Evolutionary conservation across 73 alveolate species (phyloP), one percentile per base, ranked within the genome.

Genomic region (Paramecium bursaria): DNA sequence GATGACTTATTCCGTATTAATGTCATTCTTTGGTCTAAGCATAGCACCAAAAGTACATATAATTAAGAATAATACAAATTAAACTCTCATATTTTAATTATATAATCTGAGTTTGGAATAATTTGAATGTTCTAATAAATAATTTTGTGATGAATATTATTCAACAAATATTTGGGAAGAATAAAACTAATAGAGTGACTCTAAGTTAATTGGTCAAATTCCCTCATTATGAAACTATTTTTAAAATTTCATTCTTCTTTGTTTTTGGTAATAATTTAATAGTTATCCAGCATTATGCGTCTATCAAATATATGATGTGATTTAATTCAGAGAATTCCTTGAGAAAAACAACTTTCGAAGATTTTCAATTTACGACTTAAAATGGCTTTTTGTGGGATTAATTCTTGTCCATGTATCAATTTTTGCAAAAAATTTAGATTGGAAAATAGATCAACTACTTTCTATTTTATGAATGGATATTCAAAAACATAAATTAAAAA

Each of bases 321-420:
- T 61, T 0, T 11, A 61, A 17, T 61, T 31, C 15, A 11, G 42
- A 19, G 13, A 35, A 61, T 61, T 31, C 35, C 26, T 35, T n/a
- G 5, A 14, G 26, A 54, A 61, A 14, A 17, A 61, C 33, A 61
- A 61, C 35, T 31, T 61, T 19, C 7, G 80, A 33, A 30, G 80
- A 31, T 61, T 61, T 17, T 33, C 31, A 35, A 23, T 39, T 21
- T 29, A 39, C 33, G 44, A 61, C 9, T 4, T 61, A 7, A 61
- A 61, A 17, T 61, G 80, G 80, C 80, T 61, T 13, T 31, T 35
- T 15, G 4, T 61, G 31, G 80, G 80, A 35, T 31, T 61, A 33
- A 35, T 61, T 61, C 23, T 67, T 7, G 44, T 67, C 19, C 82
- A 67, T 39, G 60, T 67, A 67, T 17, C 4, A 2, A 33, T 6